phyloP scores from a whole-genome alignment of 352 stramenopile species.

The Phytophthora citrophthora region DNA sequence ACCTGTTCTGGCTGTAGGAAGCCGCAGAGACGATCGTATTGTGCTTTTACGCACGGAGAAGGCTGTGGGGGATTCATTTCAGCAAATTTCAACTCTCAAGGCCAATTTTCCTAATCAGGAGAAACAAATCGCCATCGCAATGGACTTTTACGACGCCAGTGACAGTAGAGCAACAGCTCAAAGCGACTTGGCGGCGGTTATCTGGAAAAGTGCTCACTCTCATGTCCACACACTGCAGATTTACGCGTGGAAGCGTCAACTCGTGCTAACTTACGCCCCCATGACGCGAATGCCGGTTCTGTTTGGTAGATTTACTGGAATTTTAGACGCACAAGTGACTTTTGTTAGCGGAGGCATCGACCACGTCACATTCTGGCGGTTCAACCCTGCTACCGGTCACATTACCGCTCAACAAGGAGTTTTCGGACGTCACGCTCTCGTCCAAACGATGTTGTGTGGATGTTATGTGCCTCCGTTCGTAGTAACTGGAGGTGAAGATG shows the following conservation, averaged over 20 bases:
- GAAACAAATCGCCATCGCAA: slow-evolving; percentile 25
- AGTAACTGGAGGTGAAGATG: slow-evolving; percentile 58
- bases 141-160: slow-evolving; percentile 37
- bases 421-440: slow-evolving; percentile 67
- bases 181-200: slow-evolving; percentile 52
- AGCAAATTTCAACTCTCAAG: slow-evolving; percentile 36
- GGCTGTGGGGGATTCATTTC: slow-evolving; percentile 29
- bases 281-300: slow-evolving; percentile 67
- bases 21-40: slow-evolving; percentile 39
- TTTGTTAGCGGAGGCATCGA: slow-evolving; percentile 79
- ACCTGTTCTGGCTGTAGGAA: slow-evolving; percentile 49
- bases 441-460: slow-evolving; percentile 56
- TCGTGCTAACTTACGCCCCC: slow-evolving; percentile 36
- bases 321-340: slow-evolving; percentile 10
- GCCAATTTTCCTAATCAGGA: slow-evolving; percentile 6
- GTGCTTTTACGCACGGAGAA: slow-evolving; percentile 43
- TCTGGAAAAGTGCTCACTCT: slow-evolving; percentile 53
- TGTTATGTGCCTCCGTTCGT: slow-evolving; percentile 51
- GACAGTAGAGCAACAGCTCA: slow-evolving; percentile 18
- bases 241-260: slow-evolving; percentile 50
- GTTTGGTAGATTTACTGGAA: slow-evolving; percentile 56
- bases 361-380: slow-evolving; percentile 70
- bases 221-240: slow-evolving; percentile 56
- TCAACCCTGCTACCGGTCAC: slow-evolving; percentile 56
- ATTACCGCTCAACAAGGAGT: slow-evolving; percentile 60